phyloP scores from a whole-genome alignment of 495 filamentous ascomycete species.

The Penicillium bialowiezense region DNA sequence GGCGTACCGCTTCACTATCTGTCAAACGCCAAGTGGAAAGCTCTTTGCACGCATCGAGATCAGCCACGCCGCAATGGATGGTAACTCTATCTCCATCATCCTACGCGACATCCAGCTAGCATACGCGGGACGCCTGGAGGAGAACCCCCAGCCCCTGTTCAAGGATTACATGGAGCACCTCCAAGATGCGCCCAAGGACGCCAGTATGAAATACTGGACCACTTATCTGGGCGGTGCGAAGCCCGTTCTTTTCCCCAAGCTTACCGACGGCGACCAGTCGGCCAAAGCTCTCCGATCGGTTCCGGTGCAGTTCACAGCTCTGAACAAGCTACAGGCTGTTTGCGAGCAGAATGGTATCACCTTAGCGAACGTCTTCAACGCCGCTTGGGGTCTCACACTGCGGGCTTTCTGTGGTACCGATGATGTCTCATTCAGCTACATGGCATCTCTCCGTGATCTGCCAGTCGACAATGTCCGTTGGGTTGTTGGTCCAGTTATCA shows the following conservation, averaged over 20 bases:
- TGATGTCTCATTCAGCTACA: conserved; percentile 55
- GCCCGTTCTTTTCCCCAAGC: conserved; percentile 52
- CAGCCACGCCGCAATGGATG: conserved; percentile 55
- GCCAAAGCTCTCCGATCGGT: conserved; percentile 30
- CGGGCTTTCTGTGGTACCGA: conserved; percentile 46
- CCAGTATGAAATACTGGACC: conserved; percentile 53
- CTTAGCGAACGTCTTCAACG: conserved; percentile 49
- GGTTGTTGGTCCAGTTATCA: conserved; percentile 53
- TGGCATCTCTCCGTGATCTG: conserved; percentile 50
- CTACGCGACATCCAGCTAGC: conserved; percentile 44
- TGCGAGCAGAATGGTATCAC: conserved; percentile 51
- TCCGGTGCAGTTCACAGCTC: conserved; percentile 29
- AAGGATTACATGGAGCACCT: conserved; percentile 54
- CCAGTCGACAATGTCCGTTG: conserved; percentile 43
- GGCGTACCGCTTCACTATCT: conserved; percentile 51
- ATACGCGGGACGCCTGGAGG: conserved; percentile 40
- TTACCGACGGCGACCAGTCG: conserved; percentile 30
- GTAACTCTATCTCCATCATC: conserved; percentile 46
- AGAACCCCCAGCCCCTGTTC: conserved; percentile 44
- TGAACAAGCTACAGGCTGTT: conserved; percentile 32
- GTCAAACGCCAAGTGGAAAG: conserved; percentile 33
- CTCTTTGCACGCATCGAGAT: conserved; percentile 55
- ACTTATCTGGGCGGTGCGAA: conserved; percentile 44
- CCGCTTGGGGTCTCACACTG: conserved; percentile 53
- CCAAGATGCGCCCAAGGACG: conserved; percentile 27